A percentile compares a stretch with the other conserved stretches of the same genome.
phyloP scores from a whole-genome alignment of 2,329 filamentous ascomycete species.

The Pyricularia pennisetigena region DNA sequence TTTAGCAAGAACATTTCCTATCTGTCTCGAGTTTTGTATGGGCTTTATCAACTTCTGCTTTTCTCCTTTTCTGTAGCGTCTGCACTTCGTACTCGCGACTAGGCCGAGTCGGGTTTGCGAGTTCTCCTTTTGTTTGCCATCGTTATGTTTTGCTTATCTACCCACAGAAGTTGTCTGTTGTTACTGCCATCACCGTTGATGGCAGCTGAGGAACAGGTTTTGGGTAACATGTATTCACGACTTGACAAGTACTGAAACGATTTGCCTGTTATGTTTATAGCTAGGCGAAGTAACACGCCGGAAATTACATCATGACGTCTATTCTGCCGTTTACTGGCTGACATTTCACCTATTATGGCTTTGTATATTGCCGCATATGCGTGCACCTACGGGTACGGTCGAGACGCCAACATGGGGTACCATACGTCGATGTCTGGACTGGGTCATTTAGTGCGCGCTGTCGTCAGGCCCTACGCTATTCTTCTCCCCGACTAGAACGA shows the following conservation, averaged over 20 bases:
- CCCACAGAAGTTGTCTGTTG: background rate
- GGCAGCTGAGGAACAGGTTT: background rate
- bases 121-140: background rate
- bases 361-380: background rate
- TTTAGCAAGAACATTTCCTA: background rate
- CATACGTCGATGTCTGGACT: background rate
- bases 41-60: background rate
- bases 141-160: background rate
- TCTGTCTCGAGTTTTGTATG: slow-evolving; percentile 1
- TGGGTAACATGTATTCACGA: background rate
- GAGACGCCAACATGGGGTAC: background rate
- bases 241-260: background rate
- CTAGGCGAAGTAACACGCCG: background rate
- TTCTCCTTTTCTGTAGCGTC: background rate
- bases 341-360: background rate
- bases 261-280: background rate
- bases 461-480: slow-evolving; percentile 40
- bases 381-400: background rate
- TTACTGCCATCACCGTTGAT: background rate
- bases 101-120: background rate
- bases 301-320: background rate
- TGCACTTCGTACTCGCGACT: background rate
- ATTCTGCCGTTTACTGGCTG: background rate
- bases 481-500: slow-evolving; percentile 41
- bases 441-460: background rate